Conservation (phyloP, 1,284 basidiomycete genomes). For the Ceratobasidium sp. region DNA sequence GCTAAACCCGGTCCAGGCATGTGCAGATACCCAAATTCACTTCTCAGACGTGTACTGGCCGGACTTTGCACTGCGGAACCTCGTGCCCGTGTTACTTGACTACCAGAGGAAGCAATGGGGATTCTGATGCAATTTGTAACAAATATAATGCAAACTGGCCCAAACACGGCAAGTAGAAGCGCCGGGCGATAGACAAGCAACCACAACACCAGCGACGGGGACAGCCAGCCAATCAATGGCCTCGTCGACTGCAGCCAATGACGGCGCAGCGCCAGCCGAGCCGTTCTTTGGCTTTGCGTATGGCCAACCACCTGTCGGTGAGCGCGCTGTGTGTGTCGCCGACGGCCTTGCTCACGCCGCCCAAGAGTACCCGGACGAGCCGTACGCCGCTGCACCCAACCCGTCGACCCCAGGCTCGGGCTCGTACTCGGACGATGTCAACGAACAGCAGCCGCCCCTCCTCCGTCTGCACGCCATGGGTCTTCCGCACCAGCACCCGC, state of each 20-base stretch:
- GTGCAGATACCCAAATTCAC: conserved; percentile 89
- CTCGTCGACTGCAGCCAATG: conserved; percentile 17
- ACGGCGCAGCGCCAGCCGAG: neutral
- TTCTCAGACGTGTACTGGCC: conserved; percentile 96
- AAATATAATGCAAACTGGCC: neutral
- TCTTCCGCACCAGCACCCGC: conserved; percentile 34
- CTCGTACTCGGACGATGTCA: conserved; percentile 27
- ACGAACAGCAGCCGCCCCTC: conserved; percentile 1
- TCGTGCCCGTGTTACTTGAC: conserved; percentile 86
- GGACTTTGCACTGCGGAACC: conserved; percentile 89
- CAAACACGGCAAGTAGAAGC: neutral
- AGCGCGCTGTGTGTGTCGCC: neutral
- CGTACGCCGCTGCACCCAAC: conserved; percentile 1
- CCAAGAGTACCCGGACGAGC: conserved; percentile 11
- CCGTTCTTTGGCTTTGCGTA: neutral
- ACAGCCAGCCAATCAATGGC: conserved; percentile 18
- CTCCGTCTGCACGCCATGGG: neutral
- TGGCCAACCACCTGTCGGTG: neutral
- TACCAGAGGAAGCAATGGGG: conserved; percentile 85
- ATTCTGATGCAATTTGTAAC: neutral
- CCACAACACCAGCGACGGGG: conserved; percentile 1
- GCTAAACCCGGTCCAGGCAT: conserved; percentile 53
- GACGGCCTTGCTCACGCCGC: neutral
- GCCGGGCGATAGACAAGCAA: conserved; percentile 9
- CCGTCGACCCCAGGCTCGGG: conserved; percentile 11